phyloP scores from a whole-genome alignment of 202 grass and related monocot genomes.

The Dendrocalamus latiflorus region DNA sequence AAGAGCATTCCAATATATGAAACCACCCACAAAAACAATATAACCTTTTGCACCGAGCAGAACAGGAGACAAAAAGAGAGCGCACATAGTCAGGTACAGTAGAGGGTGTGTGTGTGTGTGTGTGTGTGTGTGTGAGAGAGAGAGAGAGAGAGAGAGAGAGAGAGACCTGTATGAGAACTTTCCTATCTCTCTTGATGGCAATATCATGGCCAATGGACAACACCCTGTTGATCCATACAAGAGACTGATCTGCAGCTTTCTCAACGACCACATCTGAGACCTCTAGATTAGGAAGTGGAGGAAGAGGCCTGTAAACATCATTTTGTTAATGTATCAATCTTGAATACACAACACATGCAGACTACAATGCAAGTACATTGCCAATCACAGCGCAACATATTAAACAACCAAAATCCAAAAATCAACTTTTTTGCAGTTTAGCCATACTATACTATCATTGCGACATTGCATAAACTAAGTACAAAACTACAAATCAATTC shows the following conservation, averaged over 20 bases:
- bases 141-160: no score
- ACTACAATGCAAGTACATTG: not conserved
- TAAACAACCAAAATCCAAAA: not conserved
- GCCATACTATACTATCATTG: not conserved
- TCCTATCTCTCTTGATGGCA: slow-evolving; percentile 77
- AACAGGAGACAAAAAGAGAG: not conserved
- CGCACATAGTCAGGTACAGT: not conserved
- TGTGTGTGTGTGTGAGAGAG: no score
- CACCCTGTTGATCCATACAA: slow-evolving; percentile 66
- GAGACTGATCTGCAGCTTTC: slow-evolving; percentile 51
- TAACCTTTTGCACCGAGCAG: slow-evolving; percentile 48
- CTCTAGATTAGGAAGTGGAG: slow-evolving; percentile 87
- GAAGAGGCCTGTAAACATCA: slow-evolving; percentile 62
- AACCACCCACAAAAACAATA: slow-evolving; percentile 65
- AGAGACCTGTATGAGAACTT: slow-evolving; percentile 61
- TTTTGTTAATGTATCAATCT: not conserved
- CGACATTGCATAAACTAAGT: not conserved
- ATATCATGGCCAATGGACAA: slow-evolving; percentile 72
- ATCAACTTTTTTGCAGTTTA: not conserved
- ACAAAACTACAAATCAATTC: not conserved
- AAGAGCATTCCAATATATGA: slow-evolving; percentile 75
- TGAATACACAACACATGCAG: not conserved
- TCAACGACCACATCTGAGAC: slow-evolving; percentile 61
- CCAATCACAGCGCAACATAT: not conserved
- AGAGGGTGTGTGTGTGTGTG: not conserved